phyloP scores from a whole-genome alignment of 495 filamentous ascomycete genomes.

The Talaromyces liani region DNA sequence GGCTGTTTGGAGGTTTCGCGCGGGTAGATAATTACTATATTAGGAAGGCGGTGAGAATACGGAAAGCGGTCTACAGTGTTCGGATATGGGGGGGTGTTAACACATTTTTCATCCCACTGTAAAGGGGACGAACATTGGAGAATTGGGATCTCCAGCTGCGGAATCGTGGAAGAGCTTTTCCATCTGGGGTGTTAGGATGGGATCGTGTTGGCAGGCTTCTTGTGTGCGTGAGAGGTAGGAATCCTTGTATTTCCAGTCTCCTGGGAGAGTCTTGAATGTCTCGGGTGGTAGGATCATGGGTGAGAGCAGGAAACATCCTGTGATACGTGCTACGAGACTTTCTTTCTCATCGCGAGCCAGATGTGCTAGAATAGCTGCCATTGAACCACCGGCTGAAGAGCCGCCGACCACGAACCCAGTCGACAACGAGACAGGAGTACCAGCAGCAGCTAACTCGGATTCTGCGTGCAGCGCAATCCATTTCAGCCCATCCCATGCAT shows the following conservation, averaged over 20 bases:
- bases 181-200: conserved; percentile 10
- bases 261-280: conserved; percentile 13
- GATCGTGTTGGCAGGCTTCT: conserved; percentile 21
- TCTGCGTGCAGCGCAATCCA: conserved; percentile 38
- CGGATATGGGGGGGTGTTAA: too few relatives aligned
- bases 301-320: conserved; percentile 28
- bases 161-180: conserved; percentile 4
- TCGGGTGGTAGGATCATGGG: conserved; percentile 10
- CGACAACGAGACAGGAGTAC: conserved; percentile 20
- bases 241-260: conserved; percentile 18
- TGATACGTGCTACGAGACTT: conserved; percentile 31
- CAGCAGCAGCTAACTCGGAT: conserved; percentile 15
- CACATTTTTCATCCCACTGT: too few relatives aligned
- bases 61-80: too few relatives aligned
- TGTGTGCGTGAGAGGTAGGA: conserved; percentile 30
- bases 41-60: too few relatives aligned
- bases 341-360: conserved; percentile 28
- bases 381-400: conserved; percentile 40
- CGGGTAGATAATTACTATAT: too few relatives aligned
- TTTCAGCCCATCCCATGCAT: conserved; percentile 42
- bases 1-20: too few relatives aligned
- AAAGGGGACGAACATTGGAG: conserved; percentile 9
- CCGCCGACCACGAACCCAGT: conserved; percentile 45
- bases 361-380: conserved; percentile 33
- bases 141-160: not conserved